Percentiles rank a stretch among this genome's conserved stretches.
phyloP scores from a whole-genome alignment of 106 monocot species.

The Phalaenopsis aphrodite region DNA sequence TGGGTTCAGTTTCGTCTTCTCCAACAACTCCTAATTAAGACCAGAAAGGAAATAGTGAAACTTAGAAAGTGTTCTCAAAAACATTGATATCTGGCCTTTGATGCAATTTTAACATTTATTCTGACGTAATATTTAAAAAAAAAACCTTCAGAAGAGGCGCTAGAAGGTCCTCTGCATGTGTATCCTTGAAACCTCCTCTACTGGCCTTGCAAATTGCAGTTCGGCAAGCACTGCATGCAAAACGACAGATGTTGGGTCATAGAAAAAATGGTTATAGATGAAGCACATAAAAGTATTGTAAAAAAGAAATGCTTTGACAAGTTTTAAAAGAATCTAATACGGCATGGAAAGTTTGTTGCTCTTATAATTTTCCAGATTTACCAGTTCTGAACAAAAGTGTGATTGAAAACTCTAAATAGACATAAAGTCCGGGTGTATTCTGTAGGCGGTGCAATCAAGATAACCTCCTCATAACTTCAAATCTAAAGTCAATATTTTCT shows the following conservation, averaged over 20 bases:
- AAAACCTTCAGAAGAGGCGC: slow-evolving; percentile 76
- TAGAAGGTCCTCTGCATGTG: slow-evolving; percentile 66
- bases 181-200: slow-evolving; percentile 79
- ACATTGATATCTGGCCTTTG: background rate
- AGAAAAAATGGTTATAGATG: background rate
- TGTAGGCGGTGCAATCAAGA: no score
- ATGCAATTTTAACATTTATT: background rate
- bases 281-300: background rate
- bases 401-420: no score
- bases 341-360: background rate
- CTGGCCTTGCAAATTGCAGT: slow-evolving; percentile 84
- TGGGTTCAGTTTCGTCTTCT: slow-evolving; percentile 69
- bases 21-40: slow-evolving; percentile 49
- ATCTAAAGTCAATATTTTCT: no score
- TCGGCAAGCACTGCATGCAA: slow-evolving; percentile 53
- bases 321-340: background rate
- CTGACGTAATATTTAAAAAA: background rate
- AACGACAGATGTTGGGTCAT: background rate
- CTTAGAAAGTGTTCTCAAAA: background rate
- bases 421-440: no score
- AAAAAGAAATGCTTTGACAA: background rate
- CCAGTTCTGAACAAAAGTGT: no score
- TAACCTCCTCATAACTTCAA: no score
- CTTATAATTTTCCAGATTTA: background rate
- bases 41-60: background rate